Evolutionary conservation across 2,329 filamentous ascomycete species (phyloP), one percentile per base, ranked within the genome.

Genomic region (Malbranchea cinnamomea): DNA sequence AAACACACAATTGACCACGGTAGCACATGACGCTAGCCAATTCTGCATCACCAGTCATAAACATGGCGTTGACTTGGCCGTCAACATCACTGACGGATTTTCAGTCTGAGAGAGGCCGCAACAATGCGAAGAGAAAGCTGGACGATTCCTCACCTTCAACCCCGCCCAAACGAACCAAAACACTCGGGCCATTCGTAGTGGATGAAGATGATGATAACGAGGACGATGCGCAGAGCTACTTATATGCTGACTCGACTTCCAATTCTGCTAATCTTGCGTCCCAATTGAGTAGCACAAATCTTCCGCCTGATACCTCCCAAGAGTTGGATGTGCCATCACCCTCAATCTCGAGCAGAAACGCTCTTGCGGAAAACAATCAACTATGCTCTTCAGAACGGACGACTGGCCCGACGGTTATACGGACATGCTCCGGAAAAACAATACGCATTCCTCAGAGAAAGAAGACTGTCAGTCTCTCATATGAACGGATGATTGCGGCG

Each of bases 401-500:
- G 5, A 31, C 33, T 7, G 38, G 39, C 10, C 43, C 35, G 14
- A 40, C 58, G 14, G 47, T 47, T 13, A 52, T 63, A 11, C 59
- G 53, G 33, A 68, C 60, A 8, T 63, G 60, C 26, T 57, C 57
- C 10, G 68, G 68, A 19, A 61, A 56, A 37, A 45, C 49, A 0
- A 52, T 67, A 28, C 52, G 53, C 22, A 49, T 70, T 23, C 34
- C 46, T 2, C n/a, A n/a, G n/a, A 44, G 53, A 33, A 63, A 58
- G 36, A 46, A 47, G 14, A 41, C 45, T 6, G 38, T 49, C 4
- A 34, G 47, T 1, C 34, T 62, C 5, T 54, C 66, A 0, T 72
- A 68, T 35, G 63, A 73, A 42, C 55, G 59, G 36, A 47, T 69
- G 3, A 59, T 71, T 36, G 68, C 68, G 11, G 51, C 59, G 28